Conservation (phyloP, 805 yeast species). For the Kurtzmaniella cleridarum region DNA sequence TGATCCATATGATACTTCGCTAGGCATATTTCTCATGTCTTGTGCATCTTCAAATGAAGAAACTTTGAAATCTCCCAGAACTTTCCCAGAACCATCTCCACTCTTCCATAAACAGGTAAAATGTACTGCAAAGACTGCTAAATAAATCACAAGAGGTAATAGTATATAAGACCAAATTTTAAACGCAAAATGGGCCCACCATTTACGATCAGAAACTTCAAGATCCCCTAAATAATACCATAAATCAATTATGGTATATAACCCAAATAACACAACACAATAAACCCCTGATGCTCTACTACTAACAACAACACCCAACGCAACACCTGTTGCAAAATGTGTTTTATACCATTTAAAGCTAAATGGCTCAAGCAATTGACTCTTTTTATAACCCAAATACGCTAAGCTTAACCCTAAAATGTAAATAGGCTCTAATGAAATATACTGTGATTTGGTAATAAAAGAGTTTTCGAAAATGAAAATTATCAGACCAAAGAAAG, state of each 20-base stretch:
- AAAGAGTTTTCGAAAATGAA: conserved; percentile 61
- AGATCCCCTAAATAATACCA: conserved; percentile 75
- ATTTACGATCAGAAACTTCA: conserved; percentile 29
- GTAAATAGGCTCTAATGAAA: conserved; percentile 38
- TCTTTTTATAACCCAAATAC: conserved; percentile 46
- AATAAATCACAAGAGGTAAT: conserved; percentile 57
- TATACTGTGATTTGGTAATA: conserved; percentile 53
- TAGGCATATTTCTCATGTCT: conserved; percentile 38
- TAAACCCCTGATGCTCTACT: conserved; percentile 69
- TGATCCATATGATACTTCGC: conserved; percentile 70
- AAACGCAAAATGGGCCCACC: conserved; percentile 35
- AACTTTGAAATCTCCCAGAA: conserved; percentile 67
- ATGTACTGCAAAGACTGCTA: conserved; percentile 53
- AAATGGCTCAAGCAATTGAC: conserved; percentile 43
- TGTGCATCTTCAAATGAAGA: conserved; percentile 40
- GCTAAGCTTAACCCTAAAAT: conserved; percentile 44
- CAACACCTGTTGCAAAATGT: conserved; percentile 42
- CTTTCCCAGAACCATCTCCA: conserved; percentile 56
- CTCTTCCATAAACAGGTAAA: conserved; percentile 38
- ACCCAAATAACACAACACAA: conserved; percentile 61
- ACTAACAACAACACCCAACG: conserved; percentile 52
- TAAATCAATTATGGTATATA: conserved; percentile 41
- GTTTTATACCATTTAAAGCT: conserved; percentile 48
- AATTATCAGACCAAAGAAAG: conserved; percentile 47
- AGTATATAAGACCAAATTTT: conserved; percentile 40